Evolutionary conservation across 768 basidiomycete species (phyloP).

Genomic region (Thelephora ganbajun): DNA sequence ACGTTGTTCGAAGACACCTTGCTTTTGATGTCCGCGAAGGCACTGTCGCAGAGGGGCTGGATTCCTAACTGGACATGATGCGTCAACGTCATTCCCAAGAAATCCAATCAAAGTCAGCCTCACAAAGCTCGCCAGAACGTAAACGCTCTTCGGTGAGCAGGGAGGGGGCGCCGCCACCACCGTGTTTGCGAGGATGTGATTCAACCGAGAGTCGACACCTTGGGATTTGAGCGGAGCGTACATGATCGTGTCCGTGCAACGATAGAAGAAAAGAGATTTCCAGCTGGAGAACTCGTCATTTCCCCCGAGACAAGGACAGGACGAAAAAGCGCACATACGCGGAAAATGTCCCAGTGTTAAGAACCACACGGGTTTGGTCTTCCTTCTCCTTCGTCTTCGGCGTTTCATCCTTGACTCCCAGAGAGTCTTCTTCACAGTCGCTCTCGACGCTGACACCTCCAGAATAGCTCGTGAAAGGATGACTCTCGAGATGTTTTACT

Average conservation of each 20-base stretch:
- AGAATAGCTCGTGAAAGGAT: slow-evolving; percentile 1
- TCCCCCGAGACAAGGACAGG: no score
- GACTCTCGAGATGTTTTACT: slow-evolving; percentile 4
- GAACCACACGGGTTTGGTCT: background rate
- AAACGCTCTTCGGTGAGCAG: slow-evolving; percentile 16
- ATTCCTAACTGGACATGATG: background rate
- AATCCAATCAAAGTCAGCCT: background rate
- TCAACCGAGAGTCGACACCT: background rate
- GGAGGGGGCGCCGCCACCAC: background rate
- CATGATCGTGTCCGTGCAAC: slow-evolving; percentile 5
- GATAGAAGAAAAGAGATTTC: slow-evolving; percentile 12
- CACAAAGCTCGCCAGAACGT: slow-evolving; percentile 12
- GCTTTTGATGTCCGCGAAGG: background rate
- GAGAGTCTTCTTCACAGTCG: slow-evolving; percentile 3
- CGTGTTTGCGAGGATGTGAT: background rate
- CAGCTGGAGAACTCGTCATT: background rate
- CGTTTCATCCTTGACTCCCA: slow-evolving; percentile 6
- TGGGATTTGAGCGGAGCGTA: slow-evolving; percentile 9
- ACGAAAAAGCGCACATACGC: no score
- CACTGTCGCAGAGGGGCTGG: background rate
- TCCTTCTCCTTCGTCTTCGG: slow-evolving; percentile 4
- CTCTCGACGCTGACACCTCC: slow-evolving; percentile 1
- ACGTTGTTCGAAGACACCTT: background rate
- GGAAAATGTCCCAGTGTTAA: no score
- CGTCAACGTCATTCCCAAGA: background rate